A percentile compares a stretch with the other conserved stretches of the same genome.
These are phyloP conservation scores for Daedalea quercina DNA, from an alignment of 768 basidiomycete genomes.

Conservation along the genomic window DNA sequence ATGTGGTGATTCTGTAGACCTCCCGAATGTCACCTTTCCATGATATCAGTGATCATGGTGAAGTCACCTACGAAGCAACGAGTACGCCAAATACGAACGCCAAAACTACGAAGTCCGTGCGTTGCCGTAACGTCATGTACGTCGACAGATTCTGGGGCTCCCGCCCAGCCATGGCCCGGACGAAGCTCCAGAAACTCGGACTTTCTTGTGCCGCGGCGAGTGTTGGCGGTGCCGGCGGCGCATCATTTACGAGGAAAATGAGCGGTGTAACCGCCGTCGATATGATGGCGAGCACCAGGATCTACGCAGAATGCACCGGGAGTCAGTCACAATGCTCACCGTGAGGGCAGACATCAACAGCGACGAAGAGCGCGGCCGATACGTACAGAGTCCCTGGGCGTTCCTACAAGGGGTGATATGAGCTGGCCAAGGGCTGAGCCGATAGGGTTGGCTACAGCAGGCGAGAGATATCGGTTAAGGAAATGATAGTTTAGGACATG, in stretches of 20 bases:
- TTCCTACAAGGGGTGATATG: slow-evolving; percentile 54
- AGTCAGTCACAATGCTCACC: too few relatives aligned
- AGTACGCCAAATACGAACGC: slow-evolving; percentile 55
- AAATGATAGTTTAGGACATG: slow-evolving; percentile 5
- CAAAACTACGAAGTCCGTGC: slow-evolving; percentile 64
- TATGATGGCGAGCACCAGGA: slow-evolving; percentile 66
- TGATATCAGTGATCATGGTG: not conserved
- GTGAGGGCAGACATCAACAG: too few relatives aligned
- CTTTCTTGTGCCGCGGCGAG: slow-evolving; percentile 55
- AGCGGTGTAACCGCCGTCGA: slow-evolving; percentile 55
- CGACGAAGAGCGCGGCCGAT: too few relatives aligned
- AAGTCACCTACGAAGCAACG: slow-evolving; percentile 49
- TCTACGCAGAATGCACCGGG: too few relatives aligned
- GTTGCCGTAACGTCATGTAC: slow-evolving; percentile 57
- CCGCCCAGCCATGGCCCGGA: slow-evolving; percentile 42
- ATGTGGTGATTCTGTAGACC: slow-evolving; percentile 45
- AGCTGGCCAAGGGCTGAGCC: slow-evolving; percentile 71
- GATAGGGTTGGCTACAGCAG: slow-evolving; percentile 55
- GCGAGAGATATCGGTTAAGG: not conserved
- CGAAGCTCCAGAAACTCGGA: slow-evolving; percentile 43
- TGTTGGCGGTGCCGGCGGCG: slow-evolving; percentile 78
- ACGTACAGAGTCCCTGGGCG: slow-evolving; percentile 46
- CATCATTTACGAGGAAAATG: slow-evolving; percentile 49
- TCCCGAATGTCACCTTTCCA: too few relatives aligned
- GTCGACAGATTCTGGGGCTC: slow-evolving; percentile 11